Base-by-base conservation (phyloP, 1,284 basidiomycete species). In the Coniferiporia sulphurascens region DNA sequence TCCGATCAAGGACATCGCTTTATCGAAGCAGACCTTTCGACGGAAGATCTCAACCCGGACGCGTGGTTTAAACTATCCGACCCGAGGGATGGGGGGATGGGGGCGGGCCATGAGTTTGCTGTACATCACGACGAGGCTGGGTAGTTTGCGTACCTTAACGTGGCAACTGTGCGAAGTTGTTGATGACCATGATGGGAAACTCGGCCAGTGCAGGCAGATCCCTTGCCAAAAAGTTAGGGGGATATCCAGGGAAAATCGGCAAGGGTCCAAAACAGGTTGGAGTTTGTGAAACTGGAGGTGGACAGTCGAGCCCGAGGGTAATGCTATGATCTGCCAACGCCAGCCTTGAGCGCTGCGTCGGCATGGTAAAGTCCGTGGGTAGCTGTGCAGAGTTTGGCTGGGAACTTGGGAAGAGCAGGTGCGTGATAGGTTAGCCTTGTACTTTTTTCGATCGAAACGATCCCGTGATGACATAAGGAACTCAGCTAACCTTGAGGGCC, bases 301-400 rank as follows among this genome's bases (percentile, higher is more conserved):
- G 36, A 56, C 46, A n/a, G 34, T 56, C 46, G 46, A 6, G 44
- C 34, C 27, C n/a, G 17, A 19, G 17, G 10, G 9, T 7, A 35
- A 19, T 34, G 54, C 54, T 48, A 44, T 56, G 54, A 17, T 34
- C 27, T 27, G 27, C 27, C 27, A 27, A 2, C 5, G 27, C 3
- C 27, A 27, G 35, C n/a, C n/a, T n/a, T 15, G 46, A 45, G 35
- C 32, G 21, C 19, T 32, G n/a, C 54, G 13, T 44, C 27, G 34
- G 46, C 32, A 12, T 4, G 36, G 54, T 22, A 48, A 56, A 56
- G 17, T 48, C 44, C 34, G 54, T 56, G 54, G 53, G 41, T 35
- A 55, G 48, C 22, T 22, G 32, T 8, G 43, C 53, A 44, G n/a
- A 55, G 32, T n/a, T 36, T 10, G 35, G 53, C 41, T 43, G 32